These are phyloP conservation scores for Podaxis sp. DNA, from an alignment of 768 basidiomycete genomes.

Conservation along the genomic window DNA sequence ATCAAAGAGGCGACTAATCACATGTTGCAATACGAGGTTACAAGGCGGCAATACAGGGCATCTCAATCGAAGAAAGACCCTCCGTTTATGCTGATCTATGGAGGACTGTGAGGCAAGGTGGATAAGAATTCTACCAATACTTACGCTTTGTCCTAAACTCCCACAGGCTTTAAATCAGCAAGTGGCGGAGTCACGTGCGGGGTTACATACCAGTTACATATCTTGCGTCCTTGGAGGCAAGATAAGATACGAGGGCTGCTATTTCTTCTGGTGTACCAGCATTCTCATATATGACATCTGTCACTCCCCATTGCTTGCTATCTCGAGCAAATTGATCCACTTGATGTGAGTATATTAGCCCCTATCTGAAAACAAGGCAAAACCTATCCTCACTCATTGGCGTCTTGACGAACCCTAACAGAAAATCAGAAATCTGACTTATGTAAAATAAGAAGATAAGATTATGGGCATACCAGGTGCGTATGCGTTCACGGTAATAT, in stretches of 20 bases:
- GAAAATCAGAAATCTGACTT: neutral
- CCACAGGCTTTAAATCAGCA: neutral
- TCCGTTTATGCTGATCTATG: constrained; percentile 10
- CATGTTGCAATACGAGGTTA: neutral
- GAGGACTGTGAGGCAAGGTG: neutral
- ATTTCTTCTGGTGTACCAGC: constrained; percentile 17
- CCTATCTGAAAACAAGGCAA: neutral
- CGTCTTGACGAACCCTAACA: constrained; percentile 19
- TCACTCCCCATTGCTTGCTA: constrained; percentile 33
- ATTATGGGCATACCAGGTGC: constrained; percentile 27
- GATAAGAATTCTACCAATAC: neutral
- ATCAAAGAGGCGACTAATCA: neutral
- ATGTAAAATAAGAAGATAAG: neutral
- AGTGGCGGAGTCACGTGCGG: neutral
- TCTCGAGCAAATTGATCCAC: constrained; percentile 15
- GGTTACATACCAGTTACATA: constrained; percentile 20
- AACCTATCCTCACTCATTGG: constrained; percentile 27
- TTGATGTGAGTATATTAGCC: neutral
- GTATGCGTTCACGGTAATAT: constrained; percentile 44
- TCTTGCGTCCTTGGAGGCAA: constrained; percentile 21
- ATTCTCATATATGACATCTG: constrained; percentile 2
- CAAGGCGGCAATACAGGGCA: neutral
- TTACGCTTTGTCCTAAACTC: constrained; percentile 7
- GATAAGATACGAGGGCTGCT: constrained; percentile 22
- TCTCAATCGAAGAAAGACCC: constrained; percentile 8